Evolutionary conservation across 2,329 filamentous ascomycete species (phyloP).

Genomic region (Colletotrichum limetticola): DNA sequence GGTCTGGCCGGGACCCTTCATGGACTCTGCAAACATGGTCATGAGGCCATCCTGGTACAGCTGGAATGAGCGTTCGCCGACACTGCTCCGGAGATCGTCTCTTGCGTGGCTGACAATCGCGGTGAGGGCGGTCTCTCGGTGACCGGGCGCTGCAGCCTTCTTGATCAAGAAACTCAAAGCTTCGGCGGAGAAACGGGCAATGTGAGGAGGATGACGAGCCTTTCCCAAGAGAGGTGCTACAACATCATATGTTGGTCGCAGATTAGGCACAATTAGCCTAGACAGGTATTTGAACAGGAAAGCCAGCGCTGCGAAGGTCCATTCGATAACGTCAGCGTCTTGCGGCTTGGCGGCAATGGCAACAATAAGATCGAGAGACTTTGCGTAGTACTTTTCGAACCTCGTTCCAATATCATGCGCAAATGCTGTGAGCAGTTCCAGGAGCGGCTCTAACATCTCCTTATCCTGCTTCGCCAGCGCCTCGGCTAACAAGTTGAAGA

Average conservation of each 20-base stretch:
- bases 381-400: conserved; percentile 89
- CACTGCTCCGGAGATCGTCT: conserved; percentile 69
- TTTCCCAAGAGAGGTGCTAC: conserved; percentile 88
- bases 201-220: conserved; percentile 83
- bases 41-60: conserved; percentile 90
- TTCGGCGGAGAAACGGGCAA: conserved; percentile 92
- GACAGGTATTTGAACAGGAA: conserved; percentile 98
- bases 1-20: conserved; percentile 69
- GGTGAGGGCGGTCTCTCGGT: conserved; percentile 78
- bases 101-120: conserved; percentile 79
- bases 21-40: conserved; percentile 89
- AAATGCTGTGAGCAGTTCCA: conserved; percentile 90
- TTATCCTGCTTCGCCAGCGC: conserved; percentile 83
- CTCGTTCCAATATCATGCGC: conserved; percentile 90
- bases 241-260: conserved; percentile 85
- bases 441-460: conserved; percentile 83
- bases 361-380: conserved; percentile 79
- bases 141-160: conserved; percentile 83
- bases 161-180: conserved; percentile 93
- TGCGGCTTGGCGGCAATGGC: conserved; percentile 81
- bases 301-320: conserved; percentile 93
- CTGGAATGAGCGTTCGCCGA: conserved; percentile 66
- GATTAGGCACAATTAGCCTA: conserved; percentile 83
- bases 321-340: conserved; percentile 92
- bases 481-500: conserved; percentile 80